Evolutionary conservation across 2,329 filamentous ascomycete species (phyloP), one percentile per base, ranked within the genome.

Genomic region (Elsinoe necatrix): DNA sequence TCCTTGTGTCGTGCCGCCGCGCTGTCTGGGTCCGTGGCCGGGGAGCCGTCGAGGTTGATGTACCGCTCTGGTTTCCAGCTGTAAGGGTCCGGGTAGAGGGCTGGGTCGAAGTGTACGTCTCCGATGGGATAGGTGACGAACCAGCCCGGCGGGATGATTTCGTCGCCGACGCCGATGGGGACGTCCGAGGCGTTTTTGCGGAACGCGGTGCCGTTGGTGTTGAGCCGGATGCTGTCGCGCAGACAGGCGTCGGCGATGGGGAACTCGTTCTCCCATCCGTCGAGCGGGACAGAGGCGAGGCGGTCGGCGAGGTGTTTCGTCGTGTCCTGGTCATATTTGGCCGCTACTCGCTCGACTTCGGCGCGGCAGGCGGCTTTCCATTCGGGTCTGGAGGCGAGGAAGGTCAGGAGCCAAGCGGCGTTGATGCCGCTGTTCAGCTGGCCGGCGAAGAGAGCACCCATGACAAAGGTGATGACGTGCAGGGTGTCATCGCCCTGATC

Each of bases 391-490:
- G 73, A 57, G 55, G 77, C 65, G 55, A 84, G 70, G 70, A 78
- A 73, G 65, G 74, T 59, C 59, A 82, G 64, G 59, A 81, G 67
- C 72, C 75, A 81, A 1, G 75, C 74, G 1, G 77, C 75, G 60
- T 80, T 81, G 64, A 80, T 74, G 37, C 78, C 79, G 21, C 70
- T 78, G 66, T 82, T 83, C n/a, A 81, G 61, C 31, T 78, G 69
- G n/a, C 79, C 80, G 1, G 80, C 79, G 63, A 80, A 81, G 2
- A 83, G 67, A 0, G 77, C 69, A 11, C 75, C 74, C n/a, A 82
- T 67, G 31, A 80, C 70, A 65, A 81, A 80, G 16, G 66, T 63
- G 34, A 78, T 69, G 31, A 79, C 74, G 47, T 72, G 67, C 6
- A 65, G 62, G 9, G 76, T 71, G 14, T 65, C 67, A n/a, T 77